Conservation (phyloP, 108 stramenopile species). For the Seminavis robusta region DNA sequence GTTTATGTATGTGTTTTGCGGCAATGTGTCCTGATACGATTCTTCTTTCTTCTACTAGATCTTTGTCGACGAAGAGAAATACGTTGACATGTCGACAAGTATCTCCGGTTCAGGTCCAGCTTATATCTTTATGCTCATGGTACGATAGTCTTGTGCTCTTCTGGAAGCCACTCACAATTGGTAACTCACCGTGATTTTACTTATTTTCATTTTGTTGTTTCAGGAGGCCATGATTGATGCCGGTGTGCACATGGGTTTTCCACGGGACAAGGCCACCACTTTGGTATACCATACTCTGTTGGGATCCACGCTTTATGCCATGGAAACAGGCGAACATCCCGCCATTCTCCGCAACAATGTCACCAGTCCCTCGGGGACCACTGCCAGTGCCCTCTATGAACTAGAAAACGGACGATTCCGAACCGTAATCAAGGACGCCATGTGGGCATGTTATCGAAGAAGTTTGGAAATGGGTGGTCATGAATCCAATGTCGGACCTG, state of each 20-base stretch:
- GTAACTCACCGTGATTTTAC: not conserved
- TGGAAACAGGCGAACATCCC: slow-evolving; percentile 80
- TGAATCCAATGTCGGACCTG: slow-evolving; percentile 64
- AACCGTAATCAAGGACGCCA: slow-evolving; percentile 83
- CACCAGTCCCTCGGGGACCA: slow-evolving; percentile 93
- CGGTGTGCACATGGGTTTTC: slow-evolving; percentile 93
- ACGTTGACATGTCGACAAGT: slow-evolving; percentile 89
- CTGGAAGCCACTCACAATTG: not conserved
- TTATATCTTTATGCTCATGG: slow-evolving; percentile 91
- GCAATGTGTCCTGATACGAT: too few species aligned
- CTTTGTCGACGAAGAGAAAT: slow-evolving; percentile 86
- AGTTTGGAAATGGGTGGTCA: slow-evolving; percentile 79
- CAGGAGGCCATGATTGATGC: slow-evolving; percentile 66
- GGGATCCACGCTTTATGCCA: slow-evolving; percentile 85
- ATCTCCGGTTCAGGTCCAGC: slow-evolving; percentile 90
- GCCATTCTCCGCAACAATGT: slow-evolving; percentile 84
- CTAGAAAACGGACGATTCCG: slow-evolving; percentile 90
- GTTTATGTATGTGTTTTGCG: too few species aligned
- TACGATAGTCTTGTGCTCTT: slow-evolving; percentile 27
- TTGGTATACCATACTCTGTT: slow-evolving; percentile 71
- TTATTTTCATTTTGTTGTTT: not conserved
- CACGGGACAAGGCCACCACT: slow-evolving; percentile 69
- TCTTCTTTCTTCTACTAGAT: slow-evolving; percentile 22
- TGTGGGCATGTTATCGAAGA: slow-evolving; percentile 87
- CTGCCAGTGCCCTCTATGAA: slow-evolving; percentile 89